phyloP scores from a whole-genome alignment of 1,139 yeast species.

The Maudiozyma humilis region DNA sequence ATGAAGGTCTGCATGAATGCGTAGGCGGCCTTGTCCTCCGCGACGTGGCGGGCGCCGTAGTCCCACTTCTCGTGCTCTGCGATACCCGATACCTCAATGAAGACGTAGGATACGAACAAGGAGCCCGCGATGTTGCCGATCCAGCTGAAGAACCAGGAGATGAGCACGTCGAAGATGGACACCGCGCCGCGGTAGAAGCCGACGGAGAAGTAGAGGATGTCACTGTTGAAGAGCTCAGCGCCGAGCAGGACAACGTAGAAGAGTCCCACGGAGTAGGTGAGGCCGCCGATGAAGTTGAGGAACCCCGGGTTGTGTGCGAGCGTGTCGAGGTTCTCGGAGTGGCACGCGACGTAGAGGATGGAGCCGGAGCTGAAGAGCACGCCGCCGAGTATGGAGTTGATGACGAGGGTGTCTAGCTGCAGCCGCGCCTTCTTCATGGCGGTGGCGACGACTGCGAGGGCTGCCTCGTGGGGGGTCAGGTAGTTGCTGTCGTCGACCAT shows the following conservation, averaged over 20 bases:
- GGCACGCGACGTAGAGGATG: conserved; percentile 52
- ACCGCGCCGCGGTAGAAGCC: conserved; percentile 65
- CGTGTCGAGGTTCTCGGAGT: conserved; percentile 43
- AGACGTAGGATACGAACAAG: conserved; percentile 55
- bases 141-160: conserved; percentile 68
- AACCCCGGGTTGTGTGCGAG: conserved; percentile 44
- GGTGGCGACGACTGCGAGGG: conserved; percentile 73
- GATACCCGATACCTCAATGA: conserved; percentile 48
- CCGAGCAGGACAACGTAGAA: conserved; percentile 70
- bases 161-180: conserved; percentile 47
- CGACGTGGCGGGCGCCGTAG: conserved; percentile 41
- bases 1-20: conserved; percentile 53
- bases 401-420: conserved; percentile 44
- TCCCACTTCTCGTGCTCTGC: conserved; percentile 36
- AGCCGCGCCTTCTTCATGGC: conserved; percentile 73
- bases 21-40: conserved; percentile 39
- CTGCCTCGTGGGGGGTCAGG: conserved; percentile 70
- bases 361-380: conserved; percentile 64
- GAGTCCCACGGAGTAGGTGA: conserved; percentile 57
- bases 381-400: conserved; percentile 67
- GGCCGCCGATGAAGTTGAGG: conserved; percentile 45
- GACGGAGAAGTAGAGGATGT: conserved; percentile 58
- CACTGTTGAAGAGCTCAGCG: conserved; percentile 65
- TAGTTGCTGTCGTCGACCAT: conserved; percentile 46
- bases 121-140: conserved; percentile 55